Percentiles rank a stretch among this genome's conserved stretches.
These are phyloP conservation scores for Berkeleyomyces basicola DNA, from an alignment of 2,329 filamentous ascomycete genomes.

Conservation along the genomic window DNA sequence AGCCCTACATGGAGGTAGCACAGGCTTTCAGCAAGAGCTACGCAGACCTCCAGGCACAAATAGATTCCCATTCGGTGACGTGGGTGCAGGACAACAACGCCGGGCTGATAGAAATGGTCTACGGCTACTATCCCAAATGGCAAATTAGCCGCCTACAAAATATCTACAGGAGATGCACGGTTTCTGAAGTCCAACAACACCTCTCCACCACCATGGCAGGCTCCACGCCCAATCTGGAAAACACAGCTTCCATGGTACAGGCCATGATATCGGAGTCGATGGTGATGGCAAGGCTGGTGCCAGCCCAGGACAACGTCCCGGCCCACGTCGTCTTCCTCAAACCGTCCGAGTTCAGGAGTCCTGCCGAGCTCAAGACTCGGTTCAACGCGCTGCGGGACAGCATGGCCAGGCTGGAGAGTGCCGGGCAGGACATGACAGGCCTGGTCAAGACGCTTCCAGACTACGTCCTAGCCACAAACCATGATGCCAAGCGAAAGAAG, in stretches of 20 bases:
- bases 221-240: slow-evolving; percentile 25
- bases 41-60: slow-evolving; percentile 41
- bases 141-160: slow-evolving; percentile 56
- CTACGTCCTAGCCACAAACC: slow-evolving; percentile 32
- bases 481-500: slow-evolving; percentile 27
- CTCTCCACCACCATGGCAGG: slow-evolving; percentile 38
- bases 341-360: slow-evolving; percentile 16
- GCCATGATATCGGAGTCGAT: slow-evolving; percentile 39
- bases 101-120: slow-evolving; percentile 52
- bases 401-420: slow-evolving; percentile 28
- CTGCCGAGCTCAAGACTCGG: slow-evolving; percentile 23
- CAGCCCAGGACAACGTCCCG: slow-evolving; percentile 23
- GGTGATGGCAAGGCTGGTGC: slow-evolving; percentile 35
- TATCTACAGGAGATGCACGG: slow-evolving; percentile 47
- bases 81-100: slow-evolving; percentile 61
- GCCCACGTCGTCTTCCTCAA: slow-evolving; percentile 36
- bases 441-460: slow-evolving; percentile 39
- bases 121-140: slow-evolving; percentile 56
- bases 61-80: slow-evolving; percentile 36
- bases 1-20: slow-evolving; percentile 55
- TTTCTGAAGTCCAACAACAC: slow-evolving; percentile 33
- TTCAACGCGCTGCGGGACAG: slow-evolving; percentile 26
- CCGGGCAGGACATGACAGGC: slow-evolving; percentile 36
- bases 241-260: slow-evolving; percentile 31
- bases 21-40: slow-evolving; percentile 42